Conservation (phyloP, 1,284 basidiomycete genomes). For the Sanghuangporus sanghuang region DNA sequence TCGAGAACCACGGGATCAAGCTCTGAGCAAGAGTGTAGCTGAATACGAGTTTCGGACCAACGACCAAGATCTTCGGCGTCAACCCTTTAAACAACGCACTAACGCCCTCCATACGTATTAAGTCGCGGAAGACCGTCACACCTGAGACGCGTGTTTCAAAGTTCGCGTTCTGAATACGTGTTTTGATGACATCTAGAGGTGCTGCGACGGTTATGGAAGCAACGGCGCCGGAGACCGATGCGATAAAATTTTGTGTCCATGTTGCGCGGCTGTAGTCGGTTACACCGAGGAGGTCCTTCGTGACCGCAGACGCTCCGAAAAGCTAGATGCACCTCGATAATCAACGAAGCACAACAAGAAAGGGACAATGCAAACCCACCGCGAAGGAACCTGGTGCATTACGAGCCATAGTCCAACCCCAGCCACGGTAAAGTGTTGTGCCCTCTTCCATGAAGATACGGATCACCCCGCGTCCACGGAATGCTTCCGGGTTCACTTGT, state of each 20-base stretch:
- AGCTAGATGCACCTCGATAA: slow-evolving; percentile 47
- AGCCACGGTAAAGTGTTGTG: slow-evolving; percentile 88
- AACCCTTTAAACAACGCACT: slow-evolving; percentile 95
- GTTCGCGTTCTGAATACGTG: slow-evolving; percentile 96
- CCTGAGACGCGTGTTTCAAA: slow-evolving; percentile 92
- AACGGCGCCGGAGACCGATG: slow-evolving; percentile 90
- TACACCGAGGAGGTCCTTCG: slow-evolving; percentile 90
- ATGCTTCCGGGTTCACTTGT: slow-evolving; percentile 94
- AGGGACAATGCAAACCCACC: slow-evolving; percentile 40
- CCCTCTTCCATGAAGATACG: slow-evolving; percentile 93
- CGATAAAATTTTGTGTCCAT: slow-evolving; percentile 94
- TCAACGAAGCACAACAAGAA: background rate
- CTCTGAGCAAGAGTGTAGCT: slow-evolving; percentile 96
- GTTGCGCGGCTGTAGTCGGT: slow-evolving; percentile 90
- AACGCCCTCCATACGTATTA: slow-evolving; percentile 83
- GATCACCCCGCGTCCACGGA: slow-evolving; percentile 87
- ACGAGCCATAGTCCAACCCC: slow-evolving; percentile 98
- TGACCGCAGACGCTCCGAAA: slow-evolving; percentile 92
- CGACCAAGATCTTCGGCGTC: slow-evolving; percentile 94
- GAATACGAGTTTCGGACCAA: slow-evolving; percentile 97
- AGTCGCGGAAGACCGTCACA: slow-evolving; percentile 80
- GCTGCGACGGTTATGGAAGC: slow-evolving; percentile 96
- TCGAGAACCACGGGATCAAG: slow-evolving; percentile 90
- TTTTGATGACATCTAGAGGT: slow-evolving; percentile 95
- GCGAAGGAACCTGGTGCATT: slow-evolving; percentile 97